These are phyloP conservation scores for Nidularia pulvinata DNA, from an alignment of 768 basidiomycete genomes.

Conservation along the genomic window DNA sequence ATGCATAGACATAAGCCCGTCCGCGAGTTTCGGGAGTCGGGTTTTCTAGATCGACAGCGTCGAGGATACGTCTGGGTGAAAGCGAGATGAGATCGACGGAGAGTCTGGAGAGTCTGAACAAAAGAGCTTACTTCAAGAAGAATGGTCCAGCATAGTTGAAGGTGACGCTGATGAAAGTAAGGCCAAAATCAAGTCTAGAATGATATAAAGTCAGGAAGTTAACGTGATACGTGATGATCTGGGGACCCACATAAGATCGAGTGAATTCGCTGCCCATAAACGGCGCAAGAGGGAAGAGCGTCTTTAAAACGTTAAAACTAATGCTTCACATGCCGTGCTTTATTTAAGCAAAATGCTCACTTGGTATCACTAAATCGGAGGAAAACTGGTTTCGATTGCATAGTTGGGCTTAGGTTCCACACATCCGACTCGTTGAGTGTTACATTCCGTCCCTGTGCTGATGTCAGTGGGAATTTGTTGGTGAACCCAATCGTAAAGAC, in stretches of 20 bases:
- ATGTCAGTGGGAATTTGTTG: background rate
- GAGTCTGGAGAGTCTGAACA: background rate
- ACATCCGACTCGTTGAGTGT: slow-evolving; percentile 74
- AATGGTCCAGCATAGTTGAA: slow-evolving; percentile 85
- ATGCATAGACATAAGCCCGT: slow-evolving; percentile 76
- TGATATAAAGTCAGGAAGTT: background rate
- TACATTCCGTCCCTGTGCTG: slow-evolving; percentile 36
- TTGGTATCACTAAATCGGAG: slow-evolving; percentile 39
- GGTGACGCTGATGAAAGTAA: slow-evolving; percentile 68
- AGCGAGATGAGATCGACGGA: background rate
- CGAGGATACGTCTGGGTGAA: slow-evolving; percentile 52
- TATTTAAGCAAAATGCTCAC: slow-evolving; percentile 15
- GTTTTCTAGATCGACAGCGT: slow-evolving; percentile 43
- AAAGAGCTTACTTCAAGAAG: slow-evolving; percentile 69
- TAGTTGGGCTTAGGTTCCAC: slow-evolving; percentile 68
- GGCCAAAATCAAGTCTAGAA: slow-evolving; percentile 55
- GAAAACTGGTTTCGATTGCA: slow-evolving; percentile 69
- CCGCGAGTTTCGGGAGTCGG: slow-evolving; percentile 51
- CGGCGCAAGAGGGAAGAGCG: slow-evolving; percentile 38
- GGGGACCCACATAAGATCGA: slow-evolving; percentile 13
- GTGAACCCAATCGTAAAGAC: slow-evolving; percentile 6
- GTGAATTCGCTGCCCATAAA: slow-evolving; percentile 42
- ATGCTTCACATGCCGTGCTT: background rate
- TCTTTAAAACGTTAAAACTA: slow-evolving; percentile 12
- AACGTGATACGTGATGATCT: background rate